Percentiles rank a stretch among this genome's conserved stretches.
Evolutionary conservation across 148 eudicot genomes (phyloP).

Genomic region (Silene latifolia): DNA sequence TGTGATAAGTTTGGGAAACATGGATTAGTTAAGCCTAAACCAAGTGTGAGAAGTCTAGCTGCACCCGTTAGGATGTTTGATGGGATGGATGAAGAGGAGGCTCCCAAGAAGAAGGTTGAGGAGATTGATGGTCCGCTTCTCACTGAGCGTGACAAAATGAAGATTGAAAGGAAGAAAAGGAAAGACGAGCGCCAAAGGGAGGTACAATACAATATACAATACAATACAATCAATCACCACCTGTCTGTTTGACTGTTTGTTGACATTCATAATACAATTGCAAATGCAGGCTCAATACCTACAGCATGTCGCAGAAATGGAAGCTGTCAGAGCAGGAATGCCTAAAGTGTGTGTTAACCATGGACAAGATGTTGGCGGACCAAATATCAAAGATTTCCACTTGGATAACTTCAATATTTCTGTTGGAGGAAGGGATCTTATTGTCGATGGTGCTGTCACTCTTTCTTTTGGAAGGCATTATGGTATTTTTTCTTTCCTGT

Average conservation of each 20-base stretch:
- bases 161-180: slow-evolving; percentile 87
- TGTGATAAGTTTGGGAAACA: slow-evolving; percentile 94
- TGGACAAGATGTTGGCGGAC: slow-evolving; percentile 54
- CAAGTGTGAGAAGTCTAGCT: slow-evolving; percentile 80
- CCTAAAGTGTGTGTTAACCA: slow-evolving; percentile 76
- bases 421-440: slow-evolving; percentile 97
- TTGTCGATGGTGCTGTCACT: slow-evolving; percentile 75
- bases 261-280: slow-evolving; percentile 5
- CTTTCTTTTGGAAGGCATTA: slow-evolving; percentile 93
- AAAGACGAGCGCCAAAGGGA: slow-evolving; percentile 97
- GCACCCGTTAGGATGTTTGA: slow-evolving; percentile 83
- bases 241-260: slow-evolving; percentile 1
- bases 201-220: slow-evolving; percentile 30
- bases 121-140: slow-evolving; percentile 78
- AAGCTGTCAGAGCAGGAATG: slow-evolving; percentile 96
- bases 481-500: slow-evolving; percentile 36
- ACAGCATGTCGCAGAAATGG: slow-evolving; percentile 90
- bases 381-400: slow-evolving; percentile 78
- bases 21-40: slow-evolving; percentile 78
- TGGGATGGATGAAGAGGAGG: slow-evolving; percentile 76
- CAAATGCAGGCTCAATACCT: slow-evolving; percentile 64
- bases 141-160: slow-evolving; percentile 92
- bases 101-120: slow-evolving; percentile 89
- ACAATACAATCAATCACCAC: not conserved
- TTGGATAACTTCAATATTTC: slow-evolving; percentile 89